Evolutionary conservation across 805 yeast species (phyloP).

Genomic region (Crinitomyces ghanaensis): DNA sequence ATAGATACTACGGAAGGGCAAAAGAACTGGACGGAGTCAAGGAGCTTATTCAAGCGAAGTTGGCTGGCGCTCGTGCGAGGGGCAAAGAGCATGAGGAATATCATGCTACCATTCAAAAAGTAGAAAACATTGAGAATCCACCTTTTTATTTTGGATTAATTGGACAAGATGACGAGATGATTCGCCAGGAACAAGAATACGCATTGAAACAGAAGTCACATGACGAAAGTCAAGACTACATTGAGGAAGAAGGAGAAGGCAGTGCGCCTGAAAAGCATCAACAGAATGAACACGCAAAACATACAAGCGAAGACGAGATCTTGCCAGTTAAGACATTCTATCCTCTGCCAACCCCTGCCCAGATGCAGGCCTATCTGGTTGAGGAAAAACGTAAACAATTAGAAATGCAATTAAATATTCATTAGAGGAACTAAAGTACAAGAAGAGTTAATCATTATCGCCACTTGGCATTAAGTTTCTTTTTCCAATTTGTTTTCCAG

Average conservation of each 20-base stretch:
- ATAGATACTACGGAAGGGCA: constrained; percentile 75
- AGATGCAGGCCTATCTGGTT: no score
- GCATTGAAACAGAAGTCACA: neutral
- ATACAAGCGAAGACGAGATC: no score
- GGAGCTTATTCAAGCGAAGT: constrained; percentile 32
- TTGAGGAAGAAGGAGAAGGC: constrained; percentile 2
- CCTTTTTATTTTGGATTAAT: constrained; percentile 23
- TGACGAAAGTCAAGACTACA: constrained; percentile 3
- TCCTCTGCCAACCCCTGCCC: no score
- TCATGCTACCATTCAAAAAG: constrained; percentile 7
- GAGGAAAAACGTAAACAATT: no score
- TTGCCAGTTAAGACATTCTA: no score
- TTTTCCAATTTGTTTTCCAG: no score
- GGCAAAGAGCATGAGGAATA: constrained; percentile 15
- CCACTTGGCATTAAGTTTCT: no score
- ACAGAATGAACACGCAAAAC: no score
- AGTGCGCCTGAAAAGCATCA: no score
- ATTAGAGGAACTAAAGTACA: no score
- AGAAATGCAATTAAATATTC: no score
- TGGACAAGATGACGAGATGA: constrained; percentile 16
- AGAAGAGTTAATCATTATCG: no score
- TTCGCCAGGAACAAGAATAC: constrained; percentile 15
- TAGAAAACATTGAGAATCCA: constrained; percentile 9
- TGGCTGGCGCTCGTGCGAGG: constrained; percentile 13
- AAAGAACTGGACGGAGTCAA: constrained; percentile 65